These are phyloP conservation scores for Penicillium coffeae DNA, from an alignment of 495 filamentous ascomycete genomes.

Conservation along the genomic window DNA sequence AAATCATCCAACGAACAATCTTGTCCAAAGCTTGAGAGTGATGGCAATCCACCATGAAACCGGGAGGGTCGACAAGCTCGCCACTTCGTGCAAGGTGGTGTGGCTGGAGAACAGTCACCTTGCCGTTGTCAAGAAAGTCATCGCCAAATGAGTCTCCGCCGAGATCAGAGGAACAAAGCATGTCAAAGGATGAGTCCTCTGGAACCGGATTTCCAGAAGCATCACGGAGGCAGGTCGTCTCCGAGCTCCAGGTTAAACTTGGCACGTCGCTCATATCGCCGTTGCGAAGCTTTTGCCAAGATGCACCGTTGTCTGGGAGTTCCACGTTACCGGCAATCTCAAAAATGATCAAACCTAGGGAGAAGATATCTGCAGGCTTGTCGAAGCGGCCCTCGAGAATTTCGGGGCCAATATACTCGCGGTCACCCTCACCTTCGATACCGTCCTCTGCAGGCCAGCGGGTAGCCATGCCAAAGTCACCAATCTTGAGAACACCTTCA, in stretches of 20 bases:
- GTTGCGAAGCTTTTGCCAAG: conserved; percentile 81
- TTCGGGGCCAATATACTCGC: conserved; percentile 92
- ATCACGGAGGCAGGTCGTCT: conserved; percentile 67
- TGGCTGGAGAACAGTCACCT: conserved; percentile 24
- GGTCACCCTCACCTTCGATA: conserved; percentile 89
- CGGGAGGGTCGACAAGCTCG: conserved; percentile 72
- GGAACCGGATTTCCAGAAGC: conserved; percentile 64
- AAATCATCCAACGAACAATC: conserved; percentile 87
- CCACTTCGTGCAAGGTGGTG: conserved; percentile 43
- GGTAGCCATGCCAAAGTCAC: conserved; percentile 92
- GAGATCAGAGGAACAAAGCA: conserved; percentile 48
- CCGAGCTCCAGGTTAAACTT: conserved; percentile 72
- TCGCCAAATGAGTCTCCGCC: conserved; percentile 41
- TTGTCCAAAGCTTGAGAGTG: conserved; percentile 72
- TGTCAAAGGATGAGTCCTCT: conserved; percentile 45
- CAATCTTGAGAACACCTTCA: conserved; percentile 90
- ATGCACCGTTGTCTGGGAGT: conserved; percentile 84
- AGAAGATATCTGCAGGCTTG: conserved; percentile 89
- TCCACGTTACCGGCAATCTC: conserved; percentile 90
- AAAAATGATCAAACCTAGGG: conserved; percentile 86
- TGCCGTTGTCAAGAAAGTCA: conserved; percentile 28
- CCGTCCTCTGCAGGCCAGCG: conserved; percentile 67
- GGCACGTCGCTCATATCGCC: conserved; percentile 85
- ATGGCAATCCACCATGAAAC: conserved; percentile 74
- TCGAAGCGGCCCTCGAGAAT: conserved; percentile 79